Base-by-base conservation (phyloP, 306 rosid species). In the Astragalus glycyphyllos region DNA sequence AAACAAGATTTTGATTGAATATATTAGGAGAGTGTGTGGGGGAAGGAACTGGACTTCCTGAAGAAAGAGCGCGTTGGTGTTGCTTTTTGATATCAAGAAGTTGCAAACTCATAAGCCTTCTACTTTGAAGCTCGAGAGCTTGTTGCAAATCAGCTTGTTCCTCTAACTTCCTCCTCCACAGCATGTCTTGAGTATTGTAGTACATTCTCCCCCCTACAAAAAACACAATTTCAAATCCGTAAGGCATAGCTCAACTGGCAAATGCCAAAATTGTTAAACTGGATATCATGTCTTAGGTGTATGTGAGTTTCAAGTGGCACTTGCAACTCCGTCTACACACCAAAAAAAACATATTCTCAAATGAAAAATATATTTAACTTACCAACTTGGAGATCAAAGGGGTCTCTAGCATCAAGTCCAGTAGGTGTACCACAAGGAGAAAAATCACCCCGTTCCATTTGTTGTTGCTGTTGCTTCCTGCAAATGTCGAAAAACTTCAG, bases 401-500 rank as follows among this genome's bases (percentile, higher is more conserved):
- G 96, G 58, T 91, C 99, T 75, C 96, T 85, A 2, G 88, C 80
- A 68, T 91, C 97, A 11, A 83, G 67, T 11, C 97, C 97, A 42
- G 96, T 82, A 13, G 97, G 98, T 47, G 98, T 92, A 4, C 97
- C 98, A 83, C 96, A 93, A 13, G 97, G 92, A 2, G 96, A 91
- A 79, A 81, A 91, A 53, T 91, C 98, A 7, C 96, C 98, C 74
- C 97, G 83, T 20, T 94, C 99, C 50, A 84, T 76, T 60, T 86
- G 91, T 73, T 77, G 40, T 5, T 35, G 92, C 66, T 79, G 86
- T 75, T 84, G 91, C 80, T 94, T 94, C 84, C 99, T 94, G 95
- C 71, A 65, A 85, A 51, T 66, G 40, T 53, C 17, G 65, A 41
- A 46, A 32, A 53, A 37, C 15, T 34, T 65, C 11, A 78, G 26